Evolutionary conservation across 768 basidiomycete genomes (phyloP).

Genomic region (Phylloporus scabripes): DNA sequence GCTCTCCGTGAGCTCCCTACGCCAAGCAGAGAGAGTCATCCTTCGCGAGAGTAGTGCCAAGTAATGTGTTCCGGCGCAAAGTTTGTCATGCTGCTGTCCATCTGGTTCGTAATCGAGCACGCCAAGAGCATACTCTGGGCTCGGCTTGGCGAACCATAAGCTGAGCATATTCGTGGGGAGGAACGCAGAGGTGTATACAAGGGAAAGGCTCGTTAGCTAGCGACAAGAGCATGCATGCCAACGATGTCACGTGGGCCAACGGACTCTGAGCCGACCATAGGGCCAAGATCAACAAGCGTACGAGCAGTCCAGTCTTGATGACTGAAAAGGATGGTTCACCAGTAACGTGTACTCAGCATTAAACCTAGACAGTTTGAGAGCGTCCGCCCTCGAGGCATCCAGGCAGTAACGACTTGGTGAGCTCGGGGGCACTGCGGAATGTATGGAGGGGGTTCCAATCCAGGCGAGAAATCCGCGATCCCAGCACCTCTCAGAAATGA

Average conservation of each 20-base stretch:
- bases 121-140: background rate
- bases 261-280: background rate
- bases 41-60: background rate
- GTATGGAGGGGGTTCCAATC: background rate
- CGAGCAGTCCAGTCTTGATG: background rate
- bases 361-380: background rate
- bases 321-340: background rate
- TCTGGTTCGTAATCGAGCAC: background rate
- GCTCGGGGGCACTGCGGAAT: background rate
- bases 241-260: background rate
- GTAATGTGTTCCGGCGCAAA: background rate
- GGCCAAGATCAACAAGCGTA: background rate
- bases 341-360: background rate
- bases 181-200: background rate
- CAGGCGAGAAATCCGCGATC: background rate
- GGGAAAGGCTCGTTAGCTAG: background rate
- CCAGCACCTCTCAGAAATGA: background rate
- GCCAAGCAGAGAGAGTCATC: background rate
- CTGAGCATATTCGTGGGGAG: background rate
- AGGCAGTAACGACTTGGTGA: background rate
- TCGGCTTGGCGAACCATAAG: background rate
- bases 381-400: background rate
- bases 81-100: background rate
- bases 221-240: background rate
- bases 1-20: background rate